phyloP scores from a whole-genome alignment of 1,139 yeast genomes.

The Candida sanyaensis region DNA sequence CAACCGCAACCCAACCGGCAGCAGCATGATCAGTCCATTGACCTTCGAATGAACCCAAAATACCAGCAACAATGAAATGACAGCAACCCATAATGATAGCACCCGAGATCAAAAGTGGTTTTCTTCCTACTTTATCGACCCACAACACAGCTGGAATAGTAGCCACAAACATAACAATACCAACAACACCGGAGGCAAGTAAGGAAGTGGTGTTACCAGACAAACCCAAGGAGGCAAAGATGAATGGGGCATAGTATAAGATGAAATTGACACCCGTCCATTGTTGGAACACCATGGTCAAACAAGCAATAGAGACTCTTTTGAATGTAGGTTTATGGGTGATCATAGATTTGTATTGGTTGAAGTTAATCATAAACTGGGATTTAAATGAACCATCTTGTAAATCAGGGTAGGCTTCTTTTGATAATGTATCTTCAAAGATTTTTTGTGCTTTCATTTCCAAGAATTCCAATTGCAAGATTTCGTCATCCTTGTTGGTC shows the following conservation, averaged over 20 bases:
- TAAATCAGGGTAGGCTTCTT: conserved; percentile 12
- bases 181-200: conserved; percentile 52
- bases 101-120: conserved; percentile 15
- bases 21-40: conserved; percentile 13
- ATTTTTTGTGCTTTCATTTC: conserved; percentile 23
- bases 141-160: conserved; percentile 42
- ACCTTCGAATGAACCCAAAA: conserved; percentile 51
- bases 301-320: conserved; percentile 62
- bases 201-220: conserved; percentile 20
- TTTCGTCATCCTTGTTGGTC: conserved; percentile 14
- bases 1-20: conserved; percentile 44
- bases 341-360: conserved; percentile 18
- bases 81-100: conserved; percentile 14
- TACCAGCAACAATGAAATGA: conserved; percentile 39
- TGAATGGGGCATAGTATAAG: conserved; percentile 59
- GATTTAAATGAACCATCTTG: conserved; percentile 16
- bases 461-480: conserved; percentile 19
- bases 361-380: conserved; percentile 12
- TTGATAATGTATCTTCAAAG: conserved; percentile 16
- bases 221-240: conserved; percentile 20
- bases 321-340: conserved; percentile 19
- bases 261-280: conserved; percentile 74
- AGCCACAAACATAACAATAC: conserved; percentile 39
- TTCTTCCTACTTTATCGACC: conserved; percentile 18
- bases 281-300: conserved; percentile 67